These are phyloP conservation scores for Colletotrichum cuscutae DNA, from an alignment of 2,329 filamentous ascomycete genomes.

Conservation along the genomic window DNA sequence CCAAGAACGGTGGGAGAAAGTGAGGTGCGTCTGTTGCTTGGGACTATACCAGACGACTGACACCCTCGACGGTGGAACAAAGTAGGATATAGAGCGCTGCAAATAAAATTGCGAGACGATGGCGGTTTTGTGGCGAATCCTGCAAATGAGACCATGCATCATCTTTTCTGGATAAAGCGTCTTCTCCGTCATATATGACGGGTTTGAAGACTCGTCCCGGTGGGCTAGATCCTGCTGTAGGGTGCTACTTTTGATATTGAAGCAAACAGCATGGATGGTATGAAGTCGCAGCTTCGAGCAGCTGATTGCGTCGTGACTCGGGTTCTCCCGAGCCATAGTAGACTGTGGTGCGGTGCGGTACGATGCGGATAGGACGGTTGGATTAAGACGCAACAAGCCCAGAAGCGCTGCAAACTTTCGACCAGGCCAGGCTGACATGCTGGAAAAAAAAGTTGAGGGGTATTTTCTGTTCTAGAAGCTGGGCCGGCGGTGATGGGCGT, in stretches of 20 bases:
- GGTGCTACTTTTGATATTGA: conserved; percentile 7
- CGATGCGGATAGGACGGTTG: not conserved
- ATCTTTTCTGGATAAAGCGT: not conserved
- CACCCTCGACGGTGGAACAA: not conserved
- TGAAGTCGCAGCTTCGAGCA: not conserved
- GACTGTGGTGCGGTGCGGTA: not conserved
- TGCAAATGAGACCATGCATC: not conserved
- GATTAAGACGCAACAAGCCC: not conserved
- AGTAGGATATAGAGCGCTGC: not conserved
- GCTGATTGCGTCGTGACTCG: conserved; percentile 2
- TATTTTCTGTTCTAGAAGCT: conserved; percentile 29
- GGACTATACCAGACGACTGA: not conserved
- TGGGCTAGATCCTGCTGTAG: conserved; percentile 17
- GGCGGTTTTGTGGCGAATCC: conserved; percentile 1
- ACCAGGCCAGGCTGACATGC: not conserved
- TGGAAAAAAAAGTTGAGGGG: not conserved
- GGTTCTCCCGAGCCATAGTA: not conserved
- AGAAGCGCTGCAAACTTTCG: not conserved
- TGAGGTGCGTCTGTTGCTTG: not conserved
- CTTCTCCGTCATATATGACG: not conserved
- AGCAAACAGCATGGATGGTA: conserved; percentile 22
- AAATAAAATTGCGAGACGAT: not conserved
- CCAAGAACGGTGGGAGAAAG: not conserved
- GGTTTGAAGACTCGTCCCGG: conserved; percentile 2
- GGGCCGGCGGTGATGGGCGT: conserved; percentile 4